Evolutionary conservation across 495 filamentous ascomycete genomes (phyloP).

Genomic region (Aspergillus campestris): DNA sequence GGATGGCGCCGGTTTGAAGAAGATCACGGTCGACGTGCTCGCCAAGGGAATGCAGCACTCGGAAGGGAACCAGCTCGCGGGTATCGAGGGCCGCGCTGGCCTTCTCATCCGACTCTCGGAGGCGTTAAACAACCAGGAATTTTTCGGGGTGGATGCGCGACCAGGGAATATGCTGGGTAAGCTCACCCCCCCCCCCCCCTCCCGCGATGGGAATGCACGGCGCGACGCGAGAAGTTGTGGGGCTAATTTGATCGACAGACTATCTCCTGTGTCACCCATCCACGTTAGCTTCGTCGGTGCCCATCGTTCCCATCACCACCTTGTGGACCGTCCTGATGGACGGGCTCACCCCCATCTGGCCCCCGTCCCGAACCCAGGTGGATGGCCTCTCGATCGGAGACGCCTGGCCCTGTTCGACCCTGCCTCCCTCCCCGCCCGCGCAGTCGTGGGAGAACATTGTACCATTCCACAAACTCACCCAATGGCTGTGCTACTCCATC

Average conservation of each 20-base stretch:
- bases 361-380: conserved; percentile 75
- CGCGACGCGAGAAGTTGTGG: not conserved
- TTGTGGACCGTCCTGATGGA: conserved; percentile 87
- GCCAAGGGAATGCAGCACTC: conserved; percentile 76
- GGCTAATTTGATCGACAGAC: conserved; percentile 42
- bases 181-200: conserved; percentile 14
- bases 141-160: conserved; percentile 76
- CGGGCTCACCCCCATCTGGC: conserved; percentile 83
- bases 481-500: conserved; percentile 67
- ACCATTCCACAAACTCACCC: conserved; percentile 72
- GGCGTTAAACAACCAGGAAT: conserved; percentile 71
- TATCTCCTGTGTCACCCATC: conserved; percentile 87
- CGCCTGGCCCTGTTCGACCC: conserved; percentile 81
- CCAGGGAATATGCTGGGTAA: conserved; percentile 94
- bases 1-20: conserved; percentile 71
- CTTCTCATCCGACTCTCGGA: conserved; percentile 68
- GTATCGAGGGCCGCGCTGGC: conserved; percentile 77
- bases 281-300: conserved; percentile 76
- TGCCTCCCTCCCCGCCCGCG: conserved; percentile 65
- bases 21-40: conserved; percentile 64
- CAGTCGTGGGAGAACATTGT: conserved; percentile 88
- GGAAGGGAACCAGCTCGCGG: conserved; percentile 72
- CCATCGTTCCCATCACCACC: conserved; percentile 83
- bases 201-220: too few species aligned
- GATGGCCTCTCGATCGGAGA: conserved; percentile 86